Conservation (phyloP, 2,329 filamentous ascomycete genomes). For the Fusarium sp. region DNA sequence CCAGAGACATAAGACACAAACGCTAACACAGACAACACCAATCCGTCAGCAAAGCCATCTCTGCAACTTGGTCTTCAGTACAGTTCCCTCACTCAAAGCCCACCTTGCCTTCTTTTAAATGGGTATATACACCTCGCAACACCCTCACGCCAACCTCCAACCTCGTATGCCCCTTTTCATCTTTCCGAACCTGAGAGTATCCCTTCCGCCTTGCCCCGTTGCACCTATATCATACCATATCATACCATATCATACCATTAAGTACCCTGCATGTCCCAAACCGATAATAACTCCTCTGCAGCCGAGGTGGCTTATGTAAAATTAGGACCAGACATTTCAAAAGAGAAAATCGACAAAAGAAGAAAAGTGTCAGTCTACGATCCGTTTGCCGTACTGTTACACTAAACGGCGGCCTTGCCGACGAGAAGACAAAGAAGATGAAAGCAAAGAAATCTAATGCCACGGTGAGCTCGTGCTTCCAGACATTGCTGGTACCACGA, state of each 20-base stretch:
- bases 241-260: slow-evolving; percentile 37
- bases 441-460: slow-evolving; percentile 38
- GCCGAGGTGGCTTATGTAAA: slow-evolving; percentile 26
- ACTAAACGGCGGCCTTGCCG: slow-evolving; percentile 16
- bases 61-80: slow-evolving; percentile 12
- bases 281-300: slow-evolving; percentile 28
- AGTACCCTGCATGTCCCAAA: slow-evolving; percentile 36
- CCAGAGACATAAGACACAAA: background rate
- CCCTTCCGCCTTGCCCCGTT: slow-evolving; percentile 18
- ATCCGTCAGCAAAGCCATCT: slow-evolving; percentile 12
- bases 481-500: slow-evolving; percentile 13
- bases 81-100: slow-evolving; percentile 8
- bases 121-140: slow-evolving; percentile 50
- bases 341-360: slow-evolving; percentile 21
- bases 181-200: slow-evolving; percentile 17
- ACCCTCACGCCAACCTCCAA: slow-evolving; percentile 33
- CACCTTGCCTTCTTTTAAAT: slow-evolving; percentile 42
- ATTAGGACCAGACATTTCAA: slow-evolving; percentile 19
- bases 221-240: slow-evolving; percentile 12
- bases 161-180: slow-evolving; percentile 15
- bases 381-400: slow-evolving; percentile 34
- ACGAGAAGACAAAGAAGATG: slow-evolving; percentile 26
- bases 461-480: slow-evolving; percentile 31
- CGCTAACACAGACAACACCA: background rate
- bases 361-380: slow-evolving; percentile 14